Base-by-base conservation (phyloP, 257 asterid species). In the Perilla frutescens region DNA sequence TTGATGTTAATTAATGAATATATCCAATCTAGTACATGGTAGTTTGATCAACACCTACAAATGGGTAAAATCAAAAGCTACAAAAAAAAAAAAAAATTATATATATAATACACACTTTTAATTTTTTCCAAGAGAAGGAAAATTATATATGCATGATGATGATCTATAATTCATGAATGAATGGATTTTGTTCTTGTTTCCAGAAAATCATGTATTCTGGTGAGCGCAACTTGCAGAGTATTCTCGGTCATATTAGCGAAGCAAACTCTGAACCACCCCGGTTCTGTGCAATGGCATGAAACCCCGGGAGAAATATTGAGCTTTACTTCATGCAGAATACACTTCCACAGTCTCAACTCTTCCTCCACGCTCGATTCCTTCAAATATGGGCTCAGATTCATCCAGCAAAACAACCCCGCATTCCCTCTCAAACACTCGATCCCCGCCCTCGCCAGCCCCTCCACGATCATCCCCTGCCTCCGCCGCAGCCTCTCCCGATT, bases 231-330 rank as follows among this genome's bases (percentile, higher is more conserved):
- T 31, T 85, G 56, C 39, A 83, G 66, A 4, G 90, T 85, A 4
- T 72, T 43, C 20, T 86, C 88, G 72, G 76, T 86, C 86, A 86
- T 86, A 71, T 86, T 86, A 0, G 90, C 90, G 55, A 86, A 86
- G 81, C 90, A 86, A 54, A 86, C 85, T 34, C 90, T 72, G 36
- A 86, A 86, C 90, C 90, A 86, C 0, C 90, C 90, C 0, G 90
- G 74, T 40, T 83, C 90, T 0, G 82, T 79, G 56, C 88, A 86
- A 77, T 86, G 90, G 53, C 90, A 86, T 0, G 90, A 86, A 2
- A 81, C 76, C 0, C 90, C 90, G 0, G 90, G 90, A 0, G 90
- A 86, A 3, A 86, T 75, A 8, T 86, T 86, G 6, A 86, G 49
- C 59, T 59, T 83, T 45, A 81, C 82, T 31, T 86, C 76, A 41